These are phyloP conservation scores for Fusarium sp. DNA, from an alignment of 2,329 filamentous ascomycete genomes.

Conservation along the genomic window DNA sequence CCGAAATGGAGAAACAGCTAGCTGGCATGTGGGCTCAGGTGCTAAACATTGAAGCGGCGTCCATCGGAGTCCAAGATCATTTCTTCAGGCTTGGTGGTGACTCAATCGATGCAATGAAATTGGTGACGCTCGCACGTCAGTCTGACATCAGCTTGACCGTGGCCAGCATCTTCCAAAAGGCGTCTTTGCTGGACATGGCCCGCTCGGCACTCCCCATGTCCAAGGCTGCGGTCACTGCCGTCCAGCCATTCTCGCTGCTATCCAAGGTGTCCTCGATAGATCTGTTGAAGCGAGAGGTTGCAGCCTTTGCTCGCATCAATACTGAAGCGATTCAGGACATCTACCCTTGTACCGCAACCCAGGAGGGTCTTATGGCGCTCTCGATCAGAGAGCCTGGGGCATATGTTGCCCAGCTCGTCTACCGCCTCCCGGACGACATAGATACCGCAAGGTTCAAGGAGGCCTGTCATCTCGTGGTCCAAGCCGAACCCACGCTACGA, in stretches of 20 bases:
- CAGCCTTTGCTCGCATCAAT: not conserved
- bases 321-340: conserved; percentile 19
- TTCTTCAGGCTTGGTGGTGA: conserved; percentile 63
- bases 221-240: not conserved
- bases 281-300: not conserved
- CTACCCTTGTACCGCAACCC: conserved; percentile 40
- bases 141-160: conserved; percentile 60
- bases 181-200: conserved; percentile 39
- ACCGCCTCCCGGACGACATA: conserved; percentile 20
- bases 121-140: conserved; percentile 53
- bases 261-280: not conserved
- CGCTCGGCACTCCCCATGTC: conserved; percentile 34
- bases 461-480: conserved; percentile 29
- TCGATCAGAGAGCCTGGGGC: conserved; percentile 34
- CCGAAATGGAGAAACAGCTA: conserved; percentile 35
- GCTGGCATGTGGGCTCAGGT: conserved; percentile 36
- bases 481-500: conserved; percentile 29
- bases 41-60: conserved; percentile 2
- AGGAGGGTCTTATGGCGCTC: conserved; percentile 45
- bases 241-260: conserved; percentile 33
- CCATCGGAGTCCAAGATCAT: conserved; percentile 50
- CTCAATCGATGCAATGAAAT: conserved; percentile 44
- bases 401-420: conserved; percentile 43
- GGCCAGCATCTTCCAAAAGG: conserved; percentile 59
- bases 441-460: conserved; percentile 29